These are phyloP conservation scores for Leccinum disarticulatum DNA, from an alignment of 768 basidiomycete species.

Conservation along the genomic window DNA sequence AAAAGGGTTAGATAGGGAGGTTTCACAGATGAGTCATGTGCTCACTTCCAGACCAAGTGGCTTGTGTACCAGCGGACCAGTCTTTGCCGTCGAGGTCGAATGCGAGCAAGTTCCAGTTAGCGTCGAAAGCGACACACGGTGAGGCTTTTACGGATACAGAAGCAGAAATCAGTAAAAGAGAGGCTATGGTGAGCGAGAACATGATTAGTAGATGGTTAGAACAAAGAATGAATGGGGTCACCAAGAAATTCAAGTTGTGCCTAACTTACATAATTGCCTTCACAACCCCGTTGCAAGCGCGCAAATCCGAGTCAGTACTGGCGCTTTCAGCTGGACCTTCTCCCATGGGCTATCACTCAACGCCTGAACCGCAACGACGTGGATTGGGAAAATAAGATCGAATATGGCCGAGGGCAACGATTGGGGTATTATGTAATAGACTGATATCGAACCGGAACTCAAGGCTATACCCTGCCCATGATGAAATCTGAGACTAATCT, in stretches of 20 bases:
- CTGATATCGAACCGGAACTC: background rate
- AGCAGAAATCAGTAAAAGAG: conserved; percentile 50
- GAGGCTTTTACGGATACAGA: conserved; percentile 37
- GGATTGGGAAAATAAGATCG: background rate
- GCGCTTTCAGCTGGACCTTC: background rate
- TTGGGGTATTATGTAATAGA: background rate
- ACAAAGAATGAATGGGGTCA: background rate
- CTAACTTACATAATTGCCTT: background rate
- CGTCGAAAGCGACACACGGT: conserved; percentile 79
- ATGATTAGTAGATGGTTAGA: conserved; percentile 22
- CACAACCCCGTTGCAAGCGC: background rate
- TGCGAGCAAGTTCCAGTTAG: conserved; percentile 78
- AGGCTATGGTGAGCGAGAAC: conserved; percentile 46
- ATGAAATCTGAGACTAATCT: background rate
- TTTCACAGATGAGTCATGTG: background rate
- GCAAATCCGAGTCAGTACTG: too few relatives aligned
- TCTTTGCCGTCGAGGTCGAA: conserved; percentile 85
- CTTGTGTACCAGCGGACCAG: conserved; percentile 73
- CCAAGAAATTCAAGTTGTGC: background rate
- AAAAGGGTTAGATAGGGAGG: conserved; percentile 4
- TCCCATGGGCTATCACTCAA: background rate
- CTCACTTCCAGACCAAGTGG: conserved; percentile 62
- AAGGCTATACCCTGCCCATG: background rate
- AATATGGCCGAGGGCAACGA: too few relatives aligned
- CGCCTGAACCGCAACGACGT: background rate